These are phyloP conservation scores for Arxiozyma telluris DNA, from an alignment of 1,139 yeast species.

Conservation along the genomic window DNA sequence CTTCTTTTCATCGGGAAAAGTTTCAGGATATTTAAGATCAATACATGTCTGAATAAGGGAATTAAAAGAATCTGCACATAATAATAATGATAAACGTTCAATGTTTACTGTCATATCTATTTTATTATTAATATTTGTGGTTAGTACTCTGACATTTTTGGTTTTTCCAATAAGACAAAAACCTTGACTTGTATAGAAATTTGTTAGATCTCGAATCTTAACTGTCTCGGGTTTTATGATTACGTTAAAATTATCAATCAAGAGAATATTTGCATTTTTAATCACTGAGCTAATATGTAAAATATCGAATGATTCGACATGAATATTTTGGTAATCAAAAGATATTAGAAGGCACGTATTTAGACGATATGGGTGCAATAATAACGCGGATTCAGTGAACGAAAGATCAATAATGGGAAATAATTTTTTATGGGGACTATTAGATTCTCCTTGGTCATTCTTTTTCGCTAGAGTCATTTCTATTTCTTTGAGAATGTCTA, in stretches of 20 bases:
- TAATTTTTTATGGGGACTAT: not conserved
- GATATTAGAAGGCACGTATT: slow-evolving; percentile 44
- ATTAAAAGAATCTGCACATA: slow-evolving; percentile 83
- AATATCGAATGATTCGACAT: slow-evolving; percentile 2
- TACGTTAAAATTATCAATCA: slow-evolving; percentile 46
- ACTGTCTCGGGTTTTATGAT: slow-evolving; percentile 23
- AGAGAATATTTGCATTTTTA: slow-evolving; percentile 38
- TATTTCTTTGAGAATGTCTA: slow-evolving; percentile 22
- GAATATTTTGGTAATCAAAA: slow-evolving; percentile 34
- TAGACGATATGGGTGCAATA: slow-evolving; percentile 52
- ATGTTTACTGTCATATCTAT: slow-evolving; percentile 41
- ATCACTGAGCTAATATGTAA: slow-evolving; percentile 37
- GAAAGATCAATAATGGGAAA: slow-evolving; percentile 34
- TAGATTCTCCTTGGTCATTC: not conserved
- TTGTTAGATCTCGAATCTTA: slow-evolving; percentile 6
- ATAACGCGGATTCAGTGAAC: slow-evolving; percentile 46
- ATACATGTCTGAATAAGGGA: slow-evolving; percentile 57
- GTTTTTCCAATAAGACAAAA: slow-evolving; percentile 21
- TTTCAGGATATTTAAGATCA: slow-evolving; percentile 63
- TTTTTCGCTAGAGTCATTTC: not conserved
- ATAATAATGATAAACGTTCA: slow-evolving; percentile 44
- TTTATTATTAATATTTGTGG: slow-evolving; percentile 6
- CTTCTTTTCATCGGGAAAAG: slow-evolving; percentile 49
- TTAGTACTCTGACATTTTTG: slow-evolving; percentile 7
- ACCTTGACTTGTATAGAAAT: slow-evolving; percentile 18